Percentiles rank a stretch among this genome's conserved stretches.
Evolutionary conservation across 106 monocot genomes (phyloP).

Genomic region (Cymbidium sinense): DNA sequence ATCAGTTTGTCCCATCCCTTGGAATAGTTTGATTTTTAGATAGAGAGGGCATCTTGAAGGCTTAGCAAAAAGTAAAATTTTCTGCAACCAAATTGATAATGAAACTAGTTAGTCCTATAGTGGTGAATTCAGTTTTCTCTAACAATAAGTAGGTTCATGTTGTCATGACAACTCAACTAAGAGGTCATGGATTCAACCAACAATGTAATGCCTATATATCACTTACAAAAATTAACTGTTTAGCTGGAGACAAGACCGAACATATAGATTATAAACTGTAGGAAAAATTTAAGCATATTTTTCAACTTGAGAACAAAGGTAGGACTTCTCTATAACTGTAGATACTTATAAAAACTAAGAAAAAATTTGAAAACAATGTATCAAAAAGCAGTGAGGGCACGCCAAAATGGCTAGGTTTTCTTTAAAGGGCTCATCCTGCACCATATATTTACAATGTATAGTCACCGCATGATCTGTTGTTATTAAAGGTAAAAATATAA

Average conservation of each 20-base stretch:
- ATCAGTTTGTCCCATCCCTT: constrained; percentile 32
- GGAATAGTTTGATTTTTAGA: constrained; percentile 22
- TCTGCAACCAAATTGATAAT: constrained; percentile 22
- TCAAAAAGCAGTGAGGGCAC: not conserved
- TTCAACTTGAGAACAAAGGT: not conserved
- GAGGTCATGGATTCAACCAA: not conserved
- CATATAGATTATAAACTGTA: not conserved
- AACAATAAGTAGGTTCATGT: not conserved
- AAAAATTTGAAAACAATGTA: not conserved
- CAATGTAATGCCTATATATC: not conserved
- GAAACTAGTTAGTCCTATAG: constrained; percentile 5
- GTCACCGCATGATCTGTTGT: not conserved
- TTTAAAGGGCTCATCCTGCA: not conserved
- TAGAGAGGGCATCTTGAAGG: constrained; percentile 28
- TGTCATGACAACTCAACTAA: not conserved
- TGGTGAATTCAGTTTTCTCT: not conserved
- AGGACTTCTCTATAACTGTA: not conserved
- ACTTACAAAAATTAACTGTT: not conserved
- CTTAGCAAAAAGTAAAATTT: constrained; percentile 19
- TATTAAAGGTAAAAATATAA: not conserved
- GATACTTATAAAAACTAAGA: not conserved
- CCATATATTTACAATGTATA: not conserved
- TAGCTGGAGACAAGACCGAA: not conserved
- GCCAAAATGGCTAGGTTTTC: not conserved
- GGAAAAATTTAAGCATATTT: not conserved